Base-by-base conservation (phyloP, 2,329 filamentous ascomycete genomes). In the Helicocarpus griseus region DNA sequence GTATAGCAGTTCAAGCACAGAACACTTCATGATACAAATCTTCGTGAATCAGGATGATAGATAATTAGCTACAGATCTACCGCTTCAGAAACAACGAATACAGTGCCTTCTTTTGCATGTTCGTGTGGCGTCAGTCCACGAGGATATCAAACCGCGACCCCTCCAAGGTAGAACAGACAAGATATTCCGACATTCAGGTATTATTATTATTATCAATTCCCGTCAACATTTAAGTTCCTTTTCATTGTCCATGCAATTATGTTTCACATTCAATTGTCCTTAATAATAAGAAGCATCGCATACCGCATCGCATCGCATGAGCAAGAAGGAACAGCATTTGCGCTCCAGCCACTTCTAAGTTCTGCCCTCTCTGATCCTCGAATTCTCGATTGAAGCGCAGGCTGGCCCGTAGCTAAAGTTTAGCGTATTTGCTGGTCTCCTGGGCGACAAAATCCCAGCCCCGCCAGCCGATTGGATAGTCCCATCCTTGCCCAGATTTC, bases 361-460 rank as follows among this genome's bases (percentile, higher is more conserved):
- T 26, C 41, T 29, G 17, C 21, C 13, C 22, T 19, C 17, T 44
- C 24, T 4, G n/a, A 44, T 8, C 14, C 41, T 44, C 41, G 6
- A 43, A n/a, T n/a, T n/a, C n/a, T n/a, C n/a, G n/a, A n/a, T n/a
- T n/a, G n/a, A n/a, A n/a, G n/a, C n/a, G n/a, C n/a, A n/a, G n/a
- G n/a, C n/a, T n/a, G n/a, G n/a, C n/a, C n/a, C n/a, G n/a, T 21
- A 9, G 19, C 26, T 17, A 19, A 19, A 22, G 46, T 14, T 35
- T 44, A 41, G 35, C 14, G n/a, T 14, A 14, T 44, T 36, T 44
- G 14, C 29, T 38, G 24, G 48, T 51, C 53, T 39, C 53, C 53
- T 17, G 19, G 48, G 51, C 53, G 48, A 55, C 53, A n/a, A 48
- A 47, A 51, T n/a, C 49, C 48, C 33, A 41, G 29, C n/a, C 24